These are phyloP conservation scores for Fomitopsis palustris DNA, from an alignment of 1,284 basidiomycete genomes.

Conservation along the genomic window DNA sequence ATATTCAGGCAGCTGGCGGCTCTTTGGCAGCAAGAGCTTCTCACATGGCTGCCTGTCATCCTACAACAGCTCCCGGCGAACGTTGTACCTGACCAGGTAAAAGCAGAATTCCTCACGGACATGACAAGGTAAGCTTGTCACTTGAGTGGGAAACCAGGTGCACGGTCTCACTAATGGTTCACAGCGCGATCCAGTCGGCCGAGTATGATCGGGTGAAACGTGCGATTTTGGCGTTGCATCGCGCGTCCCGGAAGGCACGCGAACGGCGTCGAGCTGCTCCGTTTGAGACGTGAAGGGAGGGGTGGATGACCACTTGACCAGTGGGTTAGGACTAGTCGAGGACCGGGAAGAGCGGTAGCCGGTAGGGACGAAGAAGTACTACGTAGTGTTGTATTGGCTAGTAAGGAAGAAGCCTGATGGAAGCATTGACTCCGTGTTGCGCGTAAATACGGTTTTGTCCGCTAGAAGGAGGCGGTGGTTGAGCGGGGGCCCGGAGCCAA, in stretches of 20 bases:
- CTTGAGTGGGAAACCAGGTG: background rate
- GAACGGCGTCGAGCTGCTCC: slow-evolving; percentile 57
- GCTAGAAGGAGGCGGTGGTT: background rate
- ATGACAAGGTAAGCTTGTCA: slow-evolving; percentile 60
- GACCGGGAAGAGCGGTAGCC: background rate
- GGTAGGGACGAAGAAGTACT: background rate
- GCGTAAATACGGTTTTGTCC: background rate
- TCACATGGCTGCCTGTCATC: slow-evolving; percentile 70
- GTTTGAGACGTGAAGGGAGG: slow-evolving; percentile 32
- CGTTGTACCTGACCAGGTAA: slow-evolving; percentile 64
- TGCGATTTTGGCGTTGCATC: slow-evolving; percentile 60
- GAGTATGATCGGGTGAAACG: slow-evolving; percentile 81
- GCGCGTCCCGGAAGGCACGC: slow-evolving; percentile 64
- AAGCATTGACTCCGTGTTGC: background rate
- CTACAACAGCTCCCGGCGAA: slow-evolving; percentile 69
- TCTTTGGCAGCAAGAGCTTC: slow-evolving; percentile 65
- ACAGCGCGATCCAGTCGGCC: slow-evolving; percentile 58
- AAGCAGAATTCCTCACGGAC: slow-evolving; percentile 71
- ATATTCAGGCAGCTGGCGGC: slow-evolving; percentile 73
- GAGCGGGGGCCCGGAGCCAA: background rate
- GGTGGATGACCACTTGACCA: background rate
- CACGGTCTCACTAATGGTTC: slow-evolving; percentile 8
- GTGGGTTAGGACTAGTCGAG: background rate
- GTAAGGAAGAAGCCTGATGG: background rate
- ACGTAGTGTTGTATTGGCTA: background rate